A percentile compares a stretch with the other conserved stretches of the same genome.
Evolutionary conservation across 805 yeast species (phyloP).

Genomic region (Yarrowia hollandica): DNA sequence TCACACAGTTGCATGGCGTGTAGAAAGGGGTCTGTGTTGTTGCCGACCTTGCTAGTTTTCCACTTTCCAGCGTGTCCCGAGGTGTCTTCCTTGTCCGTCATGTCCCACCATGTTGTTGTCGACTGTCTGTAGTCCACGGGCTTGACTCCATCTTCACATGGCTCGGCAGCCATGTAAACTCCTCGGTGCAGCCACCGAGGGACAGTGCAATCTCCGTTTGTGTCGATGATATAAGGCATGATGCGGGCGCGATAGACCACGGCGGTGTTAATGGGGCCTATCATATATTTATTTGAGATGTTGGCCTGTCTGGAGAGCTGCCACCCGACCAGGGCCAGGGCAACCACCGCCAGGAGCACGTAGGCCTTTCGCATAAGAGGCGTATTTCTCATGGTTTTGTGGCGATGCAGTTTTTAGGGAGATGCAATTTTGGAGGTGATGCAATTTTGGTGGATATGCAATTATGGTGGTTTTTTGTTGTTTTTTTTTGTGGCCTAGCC

Average conservation of each 20-base stretch:
- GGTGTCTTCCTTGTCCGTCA: not conserved
- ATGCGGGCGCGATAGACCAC: not conserved
- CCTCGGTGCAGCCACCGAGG: conserved; percentile 8
- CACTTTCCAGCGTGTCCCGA: not conserved
- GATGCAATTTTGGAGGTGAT: no score
- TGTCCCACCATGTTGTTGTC: not conserved
- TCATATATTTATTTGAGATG: no score
- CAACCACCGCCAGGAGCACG: no score
- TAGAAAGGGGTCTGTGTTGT: not conserved
- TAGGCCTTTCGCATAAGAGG: no score
- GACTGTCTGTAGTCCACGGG: not conserved
- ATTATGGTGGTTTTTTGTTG: no score
- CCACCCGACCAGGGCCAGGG: not conserved
- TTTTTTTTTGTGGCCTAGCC: no score
- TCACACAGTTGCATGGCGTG: not conserved
- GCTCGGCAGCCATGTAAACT: not conserved
- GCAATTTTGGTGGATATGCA: no score
- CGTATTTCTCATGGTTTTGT: no score
- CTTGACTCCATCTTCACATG: not conserved
- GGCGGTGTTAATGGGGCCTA: not conserved
- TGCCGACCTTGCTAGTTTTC: not conserved
- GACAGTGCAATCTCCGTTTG: not conserved
- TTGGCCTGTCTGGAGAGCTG: not conserved
- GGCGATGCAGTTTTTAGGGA: no score
- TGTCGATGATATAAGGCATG: conserved; percentile 5